These are phyloP conservation scores for Nepenthes alata DNA, from an alignment of 179 eudicot genomes.

Conservation along the genomic window DNA sequence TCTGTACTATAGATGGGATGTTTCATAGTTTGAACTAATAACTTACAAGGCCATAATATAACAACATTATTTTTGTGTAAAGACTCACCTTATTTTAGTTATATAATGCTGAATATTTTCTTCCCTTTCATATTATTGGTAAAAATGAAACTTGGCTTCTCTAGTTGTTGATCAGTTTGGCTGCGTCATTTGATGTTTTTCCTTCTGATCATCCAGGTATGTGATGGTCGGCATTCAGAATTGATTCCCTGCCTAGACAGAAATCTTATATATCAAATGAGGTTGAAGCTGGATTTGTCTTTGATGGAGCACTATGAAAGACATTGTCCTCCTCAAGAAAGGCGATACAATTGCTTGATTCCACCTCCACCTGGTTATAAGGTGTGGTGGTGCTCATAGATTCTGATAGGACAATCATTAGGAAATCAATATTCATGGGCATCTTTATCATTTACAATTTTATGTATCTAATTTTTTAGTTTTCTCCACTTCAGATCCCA, in stretches of 20 bases:
- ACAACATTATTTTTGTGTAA: too few relatives aligned
- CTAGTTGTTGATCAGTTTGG: neutral
- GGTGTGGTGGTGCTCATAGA: slow-evolving; percentile 26
- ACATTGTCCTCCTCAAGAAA: slow-evolving; percentile 93
- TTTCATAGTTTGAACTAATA: too few relatives aligned
- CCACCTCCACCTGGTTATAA: slow-evolving; percentile 96
- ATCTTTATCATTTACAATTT: neutral
- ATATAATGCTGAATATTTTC: neutral
- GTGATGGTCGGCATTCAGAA: slow-evolving; percentile 93
- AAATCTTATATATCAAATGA: slow-evolving; percentile 83
- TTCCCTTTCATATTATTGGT: neutral
- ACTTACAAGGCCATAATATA: too few relatives aligned
- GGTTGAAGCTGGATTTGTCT: slow-evolving; percentile 89
- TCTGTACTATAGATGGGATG: too few relatives aligned
- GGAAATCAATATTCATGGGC: neutral
- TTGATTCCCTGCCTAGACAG: slow-evolving; percentile 96
- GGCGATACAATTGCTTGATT: slow-evolving; percentile 88
- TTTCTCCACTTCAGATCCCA: slow-evolving; percentile 42
- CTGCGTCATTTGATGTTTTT: slow-evolving; percentile 7
- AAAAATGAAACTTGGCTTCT: too few relatives aligned
- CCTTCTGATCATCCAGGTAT: slow-evolving; percentile 43
- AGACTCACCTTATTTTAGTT: neutral
- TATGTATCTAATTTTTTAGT: neutral
- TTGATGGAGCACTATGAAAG: slow-evolving; percentile 99
- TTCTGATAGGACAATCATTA: neutral